A percentile compares a stretch with the other conserved stretches of the same genome.
Evolutionary conservation across 1,284 basidiomycete genomes (phyloP).

Genomic region (Sphaerobolus stellatus): DNA sequence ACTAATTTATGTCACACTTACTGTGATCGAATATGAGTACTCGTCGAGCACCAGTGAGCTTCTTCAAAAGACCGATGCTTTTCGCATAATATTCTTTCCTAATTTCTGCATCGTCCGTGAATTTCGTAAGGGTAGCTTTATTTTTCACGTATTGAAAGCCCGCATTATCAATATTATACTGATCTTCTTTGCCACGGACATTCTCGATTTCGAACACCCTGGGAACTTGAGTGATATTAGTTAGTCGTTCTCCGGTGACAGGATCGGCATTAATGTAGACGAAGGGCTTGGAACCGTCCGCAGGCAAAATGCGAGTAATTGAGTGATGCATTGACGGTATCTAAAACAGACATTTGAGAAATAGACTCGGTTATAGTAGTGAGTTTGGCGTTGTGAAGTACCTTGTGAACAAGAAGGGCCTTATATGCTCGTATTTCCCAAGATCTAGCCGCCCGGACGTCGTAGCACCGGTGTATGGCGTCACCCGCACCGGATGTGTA

Average conservation of each 20-base stretch:
- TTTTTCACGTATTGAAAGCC: slow-evolving; percentile 54
- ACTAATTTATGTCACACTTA: slow-evolving; percentile 31
- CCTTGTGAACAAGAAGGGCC: too few species aligned
- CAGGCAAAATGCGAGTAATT: slow-evolving; percentile 31
- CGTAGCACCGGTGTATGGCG: too few species aligned
- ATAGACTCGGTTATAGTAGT: too few species aligned
- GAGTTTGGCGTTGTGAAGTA: too few species aligned
- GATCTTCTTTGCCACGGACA: slow-evolving; percentile 51
- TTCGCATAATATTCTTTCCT: slow-evolving; percentile 59
- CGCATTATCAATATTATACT: slow-evolving; percentile 48
- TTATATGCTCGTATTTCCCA: too few species aligned
- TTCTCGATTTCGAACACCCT: slow-evolving; percentile 50
- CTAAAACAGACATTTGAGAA: too few species aligned
- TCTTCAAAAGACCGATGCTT: slow-evolving; percentile 56
- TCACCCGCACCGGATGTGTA: too few species aligned
- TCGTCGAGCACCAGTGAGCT: slow-evolving; percentile 56
- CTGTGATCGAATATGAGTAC: slow-evolving; percentile 66
- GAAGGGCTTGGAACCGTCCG: slow-evolving; percentile 33
- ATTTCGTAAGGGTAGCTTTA: slow-evolving; percentile 43
- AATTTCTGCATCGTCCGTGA: slow-evolving; percentile 49
- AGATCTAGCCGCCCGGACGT: too few species aligned
- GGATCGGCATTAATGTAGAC: slow-evolving; percentile 27
- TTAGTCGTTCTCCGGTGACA: slow-evolving; percentile 17
- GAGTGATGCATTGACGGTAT: slow-evolving; percentile 18
- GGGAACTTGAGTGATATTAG: slow-evolving; percentile 16